phyloP scores from a whole-genome alignment of 2,329 filamentous ascomycete genomes.

The Cercospora janseana region DNA sequence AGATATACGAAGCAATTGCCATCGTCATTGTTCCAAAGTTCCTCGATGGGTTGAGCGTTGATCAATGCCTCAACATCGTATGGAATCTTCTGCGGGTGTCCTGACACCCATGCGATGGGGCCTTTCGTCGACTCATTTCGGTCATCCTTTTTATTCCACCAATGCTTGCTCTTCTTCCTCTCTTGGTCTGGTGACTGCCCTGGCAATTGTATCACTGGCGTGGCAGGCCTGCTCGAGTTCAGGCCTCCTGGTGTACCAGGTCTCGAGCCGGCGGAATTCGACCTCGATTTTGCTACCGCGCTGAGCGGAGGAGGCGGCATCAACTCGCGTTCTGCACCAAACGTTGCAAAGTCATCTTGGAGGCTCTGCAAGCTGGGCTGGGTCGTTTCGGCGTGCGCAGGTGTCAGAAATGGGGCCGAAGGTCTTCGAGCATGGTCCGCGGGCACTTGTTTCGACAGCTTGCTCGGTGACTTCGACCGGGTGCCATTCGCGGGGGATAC shows the following conservation, averaged over 20 bases:
- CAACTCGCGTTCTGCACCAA: constrained; percentile 13
- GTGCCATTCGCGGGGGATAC: constrained; percentile 19
- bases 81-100: constrained; percentile 54
- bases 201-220: constrained; percentile 27
- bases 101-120: constrained; percentile 58
- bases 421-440: constrained; percentile 20
- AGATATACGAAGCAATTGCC: constrained; percentile 65
- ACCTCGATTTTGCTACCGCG: constrained; percentile 22
- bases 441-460: constrained; percentile 27
- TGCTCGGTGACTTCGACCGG: constrained; percentile 24
- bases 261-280: constrained; percentile 24
- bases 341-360: constrained; percentile 19
- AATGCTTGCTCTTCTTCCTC: constrained; percentile 35
- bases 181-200: constrained; percentile 22
- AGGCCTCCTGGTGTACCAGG: constrained; percentile 25
- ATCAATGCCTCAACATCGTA: constrained; percentile 55
- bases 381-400: constrained; percentile 14
- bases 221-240: constrained; percentile 27
- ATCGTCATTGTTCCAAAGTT: constrained; percentile 59
- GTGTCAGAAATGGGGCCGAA: constrained; percentile 21
- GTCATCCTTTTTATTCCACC: constrained; percentile 36
- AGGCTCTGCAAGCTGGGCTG: constrained; percentile 29
- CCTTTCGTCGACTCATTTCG: constrained; percentile 38
- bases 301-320: constrained; percentile 25
- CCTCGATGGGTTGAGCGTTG: constrained; percentile 54